Base-by-base conservation (phyloP, 176 grass and related monocot genomes). In the Rhynchospora pubera region DNA sequence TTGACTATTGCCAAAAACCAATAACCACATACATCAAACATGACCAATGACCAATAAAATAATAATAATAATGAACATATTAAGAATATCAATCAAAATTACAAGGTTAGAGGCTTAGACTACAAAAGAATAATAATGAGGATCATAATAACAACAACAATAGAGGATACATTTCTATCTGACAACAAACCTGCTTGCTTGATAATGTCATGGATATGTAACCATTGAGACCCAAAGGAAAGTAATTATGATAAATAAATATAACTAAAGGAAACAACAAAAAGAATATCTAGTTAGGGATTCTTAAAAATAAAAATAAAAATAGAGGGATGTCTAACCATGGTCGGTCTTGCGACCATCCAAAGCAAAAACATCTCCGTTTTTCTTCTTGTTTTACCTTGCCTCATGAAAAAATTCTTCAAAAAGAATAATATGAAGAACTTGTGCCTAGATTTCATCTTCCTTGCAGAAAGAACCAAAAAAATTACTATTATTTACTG, bases 401-500 rank as follows among this genome's bases (percentile, higher is more conserved):
- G 72, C 77, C 83, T 63, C 78, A 89, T 78, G 65, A 89, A 93
- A 39, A 91, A 89, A 86, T 85, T 67, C 78, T 82, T 67, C 79
- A 82, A 82, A 82, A 82, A 65, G 62, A 65, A 82, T 65, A 65
- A 19, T 53, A 61, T 61, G 78, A 80, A 62, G 58, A 59, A 59
- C 57, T 80, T 80, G 30, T 62, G 53, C 78, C 81, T 57, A 65
- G 55, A 55, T 45, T 81, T 86, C 66, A 57, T 81, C 85, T 78
- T 77, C 67, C 18, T 65, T 55, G 32, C 79, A 55, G 16, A 93
- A 88, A 84, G 86, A 90, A 84, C 32, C 65, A 85, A 90, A 93
- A 89, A 78, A 95, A 90, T 79, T 84, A 84, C 83, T 83, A 92
- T 86, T 90, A 93, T 93, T 85, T 97, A 91, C 91, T 83, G 79